A percentile compares a stretch with the other conserved stretches of the same genome.
phyloP scores from a whole-genome alignment of 805 yeast genomes.

The Barnettozyma botsteinii region DNA sequence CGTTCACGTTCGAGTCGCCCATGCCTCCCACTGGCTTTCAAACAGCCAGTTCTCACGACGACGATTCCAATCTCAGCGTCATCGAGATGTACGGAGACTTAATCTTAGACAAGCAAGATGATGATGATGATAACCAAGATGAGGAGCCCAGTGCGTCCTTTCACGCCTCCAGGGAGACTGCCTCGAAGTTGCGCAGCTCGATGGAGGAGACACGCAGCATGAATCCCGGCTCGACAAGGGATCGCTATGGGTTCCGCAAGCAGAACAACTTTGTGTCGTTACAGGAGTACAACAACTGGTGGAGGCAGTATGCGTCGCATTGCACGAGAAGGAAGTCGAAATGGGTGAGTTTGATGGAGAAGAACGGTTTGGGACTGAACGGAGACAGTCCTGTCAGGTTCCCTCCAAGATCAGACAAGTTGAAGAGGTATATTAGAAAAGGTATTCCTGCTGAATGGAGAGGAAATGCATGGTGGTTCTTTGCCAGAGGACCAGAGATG shows the following conservation, averaged over 20 bases:
- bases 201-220: slow-evolving; percentile 10
- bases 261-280: slow-evolving; percentile 46
- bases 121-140: too few species aligned
- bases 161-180: neutral
- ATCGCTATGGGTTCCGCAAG: slow-evolving; percentile 86
- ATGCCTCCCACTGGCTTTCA: neutral
- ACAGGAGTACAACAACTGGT: slow-evolving; percentile 69
- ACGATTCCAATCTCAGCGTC: slow-evolving; percentile 28
- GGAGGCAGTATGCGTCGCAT: slow-evolving; percentile 55
- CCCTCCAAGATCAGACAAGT: slow-evolving; percentile 73
- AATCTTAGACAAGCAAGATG: too few species aligned
- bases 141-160: too few species aligned
- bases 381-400: slow-evolving; percentile 56
- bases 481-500: slow-evolving; percentile 78
- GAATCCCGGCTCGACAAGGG: slow-evolving; percentile 33
- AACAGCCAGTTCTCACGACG: neutral
- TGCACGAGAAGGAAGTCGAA: slow-evolving; percentile 60
- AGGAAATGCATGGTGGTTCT: slow-evolving; percentile 95
- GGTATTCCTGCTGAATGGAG: slow-evolving; percentile 98
- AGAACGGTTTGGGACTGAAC: slow-evolving; percentile 52
- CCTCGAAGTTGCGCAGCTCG: slow-evolving; percentile 12
- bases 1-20: too few species aligned
- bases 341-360: slow-evolving; percentile 66
- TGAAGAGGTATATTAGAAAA: slow-evolving; percentile 76
- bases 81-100: slow-evolving; percentile 34